Base-by-base conservation (phyloP, 73 alveolate genomes). In the Paramecium octaurelia region DNA sequence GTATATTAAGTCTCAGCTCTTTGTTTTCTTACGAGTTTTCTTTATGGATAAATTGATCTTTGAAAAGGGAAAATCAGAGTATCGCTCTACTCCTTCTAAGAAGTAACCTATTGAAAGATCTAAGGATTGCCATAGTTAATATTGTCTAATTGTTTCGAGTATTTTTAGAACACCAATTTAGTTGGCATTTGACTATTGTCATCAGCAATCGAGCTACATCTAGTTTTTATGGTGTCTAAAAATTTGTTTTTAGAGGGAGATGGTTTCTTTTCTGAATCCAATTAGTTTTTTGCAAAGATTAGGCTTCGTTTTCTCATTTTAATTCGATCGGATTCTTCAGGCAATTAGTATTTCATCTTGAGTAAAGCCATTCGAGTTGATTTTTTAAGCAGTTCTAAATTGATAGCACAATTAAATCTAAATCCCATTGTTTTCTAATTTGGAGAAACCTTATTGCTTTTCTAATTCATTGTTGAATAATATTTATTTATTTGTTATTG, bases 1-100 rank as follows among this genome's bases (percentile, higher is more conserved):
- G 84, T 64, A 34, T 64, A 64, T 64, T 64, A 20, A 64, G 84
- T 64, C n/a, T 64, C 84, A 23, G 84, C 84, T 64, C 84, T 21
- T 12, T 64, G 4, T 24, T 64, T 64, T 64, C 84, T 64, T 3
- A 64, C 84, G 12, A 64, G 27, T 27, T 64, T 64, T 11, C 84
- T 64, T 64, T 64, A 64, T 12, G 84, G 84, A 64, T 31, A 64
- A 9, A 64, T 64, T 0, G 84, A 64, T 18, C 46, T 64, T 34
- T 64, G 46, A 31, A 64, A 27, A 27, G 69, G 69, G 21, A 54
- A 54, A 54, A 54, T 54, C 69, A 54, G 12, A 54, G 69, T 54
- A 2, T 54, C 69, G 21, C 35, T 18, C 6, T 31, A 18, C 1
- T 54, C 69, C 23, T 54, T 54, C 9, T 54, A 23, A 54, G 69